Evolutionary conservation across 2,329 filamentous ascomycete genomes (phyloP), one percentile per base, ranked within the genome.

Genomic region (Coniochaeta sp.): DNA sequence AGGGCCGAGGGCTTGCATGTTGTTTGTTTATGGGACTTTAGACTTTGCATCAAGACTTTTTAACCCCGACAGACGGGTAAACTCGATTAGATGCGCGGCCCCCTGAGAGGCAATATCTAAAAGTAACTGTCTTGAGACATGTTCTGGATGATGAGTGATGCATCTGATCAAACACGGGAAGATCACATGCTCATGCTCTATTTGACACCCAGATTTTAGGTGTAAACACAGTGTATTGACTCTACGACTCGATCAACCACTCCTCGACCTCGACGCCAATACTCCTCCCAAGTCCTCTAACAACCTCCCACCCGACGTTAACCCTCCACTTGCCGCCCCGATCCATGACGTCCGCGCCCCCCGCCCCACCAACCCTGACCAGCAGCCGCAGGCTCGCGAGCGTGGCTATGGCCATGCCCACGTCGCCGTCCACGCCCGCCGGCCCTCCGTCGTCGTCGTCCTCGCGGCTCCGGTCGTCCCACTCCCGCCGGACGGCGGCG

Each of bases 201-300:
- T 36, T 36, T 14, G 34, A 36, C 34, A 36, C 34, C 34, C 12
- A 36, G 34, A 36, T 36, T 33, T 6, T 33, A 16, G 36, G 16
- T 38, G 16, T 38, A 38, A 19, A n/a, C n/a, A 40, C 11, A n/a
- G 6, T n/a, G 6, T 17, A 40, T 9, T 17, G 9, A 40, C 17
- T 17, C 24, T 52, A 52, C 14, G 47, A 52, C 47, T 90, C 89
- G 57, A 87, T 80, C 60, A 91, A 74, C 81, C 88, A 93, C 70
- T 93, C 90, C 63, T 90, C 86, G 14, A 92, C 81, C 71, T 92
- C 89, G n/a, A 95, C 80, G 2, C 88, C 88, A 58, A 95, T 83
- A 68, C 84, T 88, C 68, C 90, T 77, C 31, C 89, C 90, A 64
- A 95, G 75, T 3, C 80, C 82, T 62, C 87, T 78, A 7, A 90